Conservation (phyloP, 2,329 filamentous ascomycete genomes). For the Zymoseptoria pseudotritici region DNA sequence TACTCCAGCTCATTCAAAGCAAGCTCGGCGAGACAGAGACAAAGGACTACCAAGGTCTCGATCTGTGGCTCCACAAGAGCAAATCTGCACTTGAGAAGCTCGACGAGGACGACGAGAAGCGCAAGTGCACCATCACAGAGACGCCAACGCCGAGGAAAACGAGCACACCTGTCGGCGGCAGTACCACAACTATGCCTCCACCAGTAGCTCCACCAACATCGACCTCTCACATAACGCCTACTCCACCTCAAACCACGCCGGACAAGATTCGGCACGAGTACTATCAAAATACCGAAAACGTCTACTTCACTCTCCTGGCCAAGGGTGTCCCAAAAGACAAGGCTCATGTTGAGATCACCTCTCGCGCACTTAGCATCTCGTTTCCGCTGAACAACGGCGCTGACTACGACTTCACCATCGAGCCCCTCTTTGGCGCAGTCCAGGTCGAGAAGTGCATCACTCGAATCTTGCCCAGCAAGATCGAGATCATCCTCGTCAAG, state of each 20-base stretch:
- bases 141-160: conserved; percentile 33
- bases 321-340: conserved; percentile 56
- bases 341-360: conserved; percentile 44
- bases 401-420: conserved; percentile 55
- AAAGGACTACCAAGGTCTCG: conserved; percentile 44
- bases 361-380: conserved; percentile 45
- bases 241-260: conserved; percentile 36
- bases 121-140: conserved; percentile 42
- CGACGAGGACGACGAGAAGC: conserved; percentile 43
- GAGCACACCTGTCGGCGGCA: neutral
- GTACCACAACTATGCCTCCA: neutral
- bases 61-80: conserved; percentile 54
- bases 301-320: conserved; percentile 58
- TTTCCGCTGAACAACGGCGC: conserved; percentile 48
- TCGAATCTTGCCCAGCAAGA: conserved; percentile 66
- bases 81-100: conserved; percentile 45
- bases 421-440: conserved; percentile 61
- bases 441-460: conserved; percentile 53
- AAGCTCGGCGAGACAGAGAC: conserved; percentile 29
- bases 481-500: conserved; percentile 71
- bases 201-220: conserved; percentile 2
- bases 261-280: conserved; percentile 61
- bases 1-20: conserved; percentile 54
- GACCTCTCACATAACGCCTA: conserved; percentile 3
- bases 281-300: conserved; percentile 56